Base-by-base conservation (phyloP, 148 eudicot species). In the Linanthus parryae region DNA sequence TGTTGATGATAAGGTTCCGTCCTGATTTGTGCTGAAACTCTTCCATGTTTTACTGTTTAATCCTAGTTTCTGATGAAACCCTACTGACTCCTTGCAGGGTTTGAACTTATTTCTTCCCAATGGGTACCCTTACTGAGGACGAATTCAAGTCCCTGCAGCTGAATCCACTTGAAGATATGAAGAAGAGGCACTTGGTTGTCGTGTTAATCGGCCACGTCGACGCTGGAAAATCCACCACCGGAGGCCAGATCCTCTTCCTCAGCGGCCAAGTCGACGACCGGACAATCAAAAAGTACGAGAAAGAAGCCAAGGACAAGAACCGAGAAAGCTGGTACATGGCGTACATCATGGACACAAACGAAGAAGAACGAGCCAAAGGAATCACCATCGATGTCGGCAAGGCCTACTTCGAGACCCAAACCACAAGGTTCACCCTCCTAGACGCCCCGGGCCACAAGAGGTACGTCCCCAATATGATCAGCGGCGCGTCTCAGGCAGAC, bases 311-410 rank as follows among this genome's bases (percentile, higher is more conserved):
- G 70, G 99, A 94, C 34, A 94, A 94, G 64, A 82, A 73, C 36
- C 72, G 99, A 71, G 96, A 94, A 67, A 94, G 99, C 69, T 88
- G 99, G 99, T 94, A 94, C 59, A 94, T 94, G 99, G 99, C 99
- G 35, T 94, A 80, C 55, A 88, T 94, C 49, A 94, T 94, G 99
- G 99, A 94, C 62, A 94, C 96, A 30, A 88, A 94, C 64, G 99
- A 88, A 68, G 99, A 94, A 64, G 99, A 94, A 67, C 81, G 99
- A 52, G 70, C 50, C 8, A 94, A 88, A 96, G 99, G 88, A 68
- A 1, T 61, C 52, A 23, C 46, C 3, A 88, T 91, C 63, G 96
- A 91, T 63, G 98, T 91, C 41, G 98, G 98, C 42, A 79, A 94
- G 72, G 98, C 98, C 26, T 94, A 77, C 71, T 91, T 91, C 58